A percentile compares a stretch with the other conserved stretches of the same genome.
Evolutionary conservation across 2,329 filamentous ascomycete genomes (phyloP).

Genomic region (Corinectria fuckeliana): DNA sequence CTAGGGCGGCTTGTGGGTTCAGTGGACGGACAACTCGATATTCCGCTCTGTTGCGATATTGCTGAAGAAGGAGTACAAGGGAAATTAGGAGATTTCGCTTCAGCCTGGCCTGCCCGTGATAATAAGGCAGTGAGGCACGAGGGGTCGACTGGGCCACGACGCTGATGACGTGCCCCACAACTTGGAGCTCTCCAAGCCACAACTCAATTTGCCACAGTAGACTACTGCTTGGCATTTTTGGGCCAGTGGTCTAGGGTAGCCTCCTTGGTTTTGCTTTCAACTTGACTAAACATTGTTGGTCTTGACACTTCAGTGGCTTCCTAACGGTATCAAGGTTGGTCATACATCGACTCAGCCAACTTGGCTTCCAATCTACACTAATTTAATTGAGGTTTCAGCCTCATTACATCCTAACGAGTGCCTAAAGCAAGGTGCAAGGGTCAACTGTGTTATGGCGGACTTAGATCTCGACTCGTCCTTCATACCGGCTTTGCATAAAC

Average conservation of each 20-base stretch:
- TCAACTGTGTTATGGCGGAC: conserved; percentile 55
- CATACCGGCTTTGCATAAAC: conserved; percentile 87
- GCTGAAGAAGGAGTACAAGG: conserved; percentile 14
- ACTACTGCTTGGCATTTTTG: conserved; percentile 5
- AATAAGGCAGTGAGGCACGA: conserved; percentile 41
- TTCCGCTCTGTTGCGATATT: conserved; percentile 5
- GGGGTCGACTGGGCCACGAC: conserved; percentile 41
- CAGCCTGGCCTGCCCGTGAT: conserved; percentile 37
- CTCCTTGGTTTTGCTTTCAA: not conserved
- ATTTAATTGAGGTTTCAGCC: not conserved
- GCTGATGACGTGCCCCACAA: conserved; percentile 50
- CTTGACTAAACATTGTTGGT: not conserved
- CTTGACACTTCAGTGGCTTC: not conserved
- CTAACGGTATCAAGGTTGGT: not conserved
- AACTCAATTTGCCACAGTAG: conserved; percentile 35
- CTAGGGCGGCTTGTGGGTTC: conserved; percentile 12
- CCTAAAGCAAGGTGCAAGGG: not conserved
- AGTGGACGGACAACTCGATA: not conserved
- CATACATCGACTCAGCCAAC: not conserved
- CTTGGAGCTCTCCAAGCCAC: conserved; percentile 32
- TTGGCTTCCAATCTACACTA: too few relatives aligned
- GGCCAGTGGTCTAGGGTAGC: conserved; percentile 8
- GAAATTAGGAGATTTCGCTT: conserved; percentile 40
- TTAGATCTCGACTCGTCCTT: conserved; percentile 64
- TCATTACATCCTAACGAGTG: not conserved